Evolutionary conservation across 139 green algal genomes (phyloP), one percentile per base, ranked within the genome.

Genomic region (Cymbomonas tetramitiformis): DNA sequence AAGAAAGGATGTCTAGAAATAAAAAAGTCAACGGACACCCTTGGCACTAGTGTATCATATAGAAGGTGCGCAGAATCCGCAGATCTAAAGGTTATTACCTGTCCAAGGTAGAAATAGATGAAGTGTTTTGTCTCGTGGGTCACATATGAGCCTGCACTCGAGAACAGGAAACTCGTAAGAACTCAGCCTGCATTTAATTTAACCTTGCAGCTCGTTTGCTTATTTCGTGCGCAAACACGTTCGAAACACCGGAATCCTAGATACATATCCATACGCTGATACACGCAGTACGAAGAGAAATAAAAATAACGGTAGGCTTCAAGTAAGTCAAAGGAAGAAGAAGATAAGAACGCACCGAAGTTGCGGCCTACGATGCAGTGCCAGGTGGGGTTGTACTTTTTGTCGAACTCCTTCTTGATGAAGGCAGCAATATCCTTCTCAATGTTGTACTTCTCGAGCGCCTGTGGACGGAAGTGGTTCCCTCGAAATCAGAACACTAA

Each of bases 331-430:
- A n/a, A n/a, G n/a, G n/a, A n/a, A n/a, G n/a, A 44, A 44, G 15
- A 44, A 44, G 15, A 84, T 80, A n/a, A n/a, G n/a, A n/a, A n/a
- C n/a, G n/a, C n/a, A n/a, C n/a, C 91, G 72, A 96, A 98, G 65
- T 95, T 97, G 25, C 85, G 70, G 28, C 91, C 91, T 30, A 98
- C 91, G 41, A 98, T 93, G 78, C 86, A 96, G 74, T 97, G 88
- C 90, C 91, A 98, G 2, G 91, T 98, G 21, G 88, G 84, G 58
- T 85, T 86, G 76, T 94, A 85, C 68, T 94, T 94, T 61, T 81
- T 86, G 79, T 97, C 91, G 68, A 98, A 98, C 72, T 97, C 88
- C 72, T 97, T 97, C 78, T 98, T 98, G 62, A 98, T 89, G 62
- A 83, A 95, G 0, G 86, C 81, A 15, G 91, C 91, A 51, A 98